phyloP scores from a whole-genome alignment of 495 filamentous ascomycete genomes.

The Aspergillus diversus region DNA sequence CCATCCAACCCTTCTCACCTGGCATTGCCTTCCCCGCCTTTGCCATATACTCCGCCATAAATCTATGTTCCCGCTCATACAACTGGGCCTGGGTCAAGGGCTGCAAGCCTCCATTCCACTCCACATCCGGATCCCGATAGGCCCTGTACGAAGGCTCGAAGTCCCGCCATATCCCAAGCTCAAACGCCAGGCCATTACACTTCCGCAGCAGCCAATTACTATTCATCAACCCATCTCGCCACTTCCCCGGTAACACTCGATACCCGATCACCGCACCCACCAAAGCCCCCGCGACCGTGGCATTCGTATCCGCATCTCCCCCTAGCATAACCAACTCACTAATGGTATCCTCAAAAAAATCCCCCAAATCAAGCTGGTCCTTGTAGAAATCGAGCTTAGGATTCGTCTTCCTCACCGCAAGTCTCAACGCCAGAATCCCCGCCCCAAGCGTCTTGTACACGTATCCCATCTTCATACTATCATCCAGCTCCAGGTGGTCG shows the following conservation, averaged over 20 bases:
- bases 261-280: not conserved
- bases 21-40: not conserved
- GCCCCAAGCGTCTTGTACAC: conserved; percentile 7
- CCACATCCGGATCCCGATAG: not conserved
- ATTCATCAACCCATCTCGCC: conserved; percentile 4
- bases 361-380: not conserved
- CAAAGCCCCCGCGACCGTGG: conserved; percentile 2
- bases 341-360: conserved; percentile 4
- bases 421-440: not conserved
- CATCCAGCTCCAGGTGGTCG: not conserved
- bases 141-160: not conserved
- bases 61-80: not conserved
- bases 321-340: conserved; percentile 1
- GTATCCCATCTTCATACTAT: conserved; percentile 8
- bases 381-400: not conserved
- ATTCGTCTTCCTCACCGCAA: not conserved
- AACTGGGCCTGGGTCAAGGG: not conserved
- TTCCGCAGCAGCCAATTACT: not conserved
- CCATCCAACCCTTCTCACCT: conserved; percentile 1
- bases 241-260: not conserved
- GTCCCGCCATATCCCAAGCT: not conserved
- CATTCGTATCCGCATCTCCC: conserved; percentile 10
- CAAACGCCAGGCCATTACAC: not conserved
- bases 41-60: not conserved
- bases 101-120: not conserved